Evolutionary conservation across 75 land plant genomes (phyloP), one percentile per base, ranked within the genome.

Genomic region (Sequoia sempervirens): DNA sequence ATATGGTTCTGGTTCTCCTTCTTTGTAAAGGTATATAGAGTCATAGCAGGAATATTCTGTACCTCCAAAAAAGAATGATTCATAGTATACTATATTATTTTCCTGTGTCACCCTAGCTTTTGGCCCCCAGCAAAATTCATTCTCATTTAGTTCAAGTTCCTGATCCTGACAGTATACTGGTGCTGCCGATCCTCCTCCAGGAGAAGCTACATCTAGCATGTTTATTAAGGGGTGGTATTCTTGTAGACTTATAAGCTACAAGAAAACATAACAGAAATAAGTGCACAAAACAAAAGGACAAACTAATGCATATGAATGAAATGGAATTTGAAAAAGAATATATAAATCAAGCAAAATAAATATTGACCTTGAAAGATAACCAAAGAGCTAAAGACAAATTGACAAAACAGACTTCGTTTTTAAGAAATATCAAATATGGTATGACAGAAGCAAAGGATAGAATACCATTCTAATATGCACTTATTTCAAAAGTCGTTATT

Each of bases 41-140:
- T 94, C 96, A 81, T 89, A 90, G 4, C 89, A 88, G 6, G 61
- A 32, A 83, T 93, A 94, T 37, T 90, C 89, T 23, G 72, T 83
- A n/a, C 88, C 93, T 86, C 90, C 93, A 82, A 87, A 89, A 11
- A 81, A 87, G 84, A 94, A 94, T 15, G 96, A 94, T 32, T 88
- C 85, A 80, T 94, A 94, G 58, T 89, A 89, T 34, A 86, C 89
- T 26, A 85, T 78, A 13, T 79, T 82, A 83, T 85, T 93, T 17
- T 40, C 82, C 84, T 83, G 26, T 40, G 74, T 83, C 91, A 23
- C 7, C n/a, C n/a, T 61, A 23, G 86, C 84, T 80, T 85, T 90
- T 54, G 81, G 84, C 5, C 92, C 93, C 95, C 93, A 93, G 40
- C 79, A 61, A 84, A 91, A 91, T 82, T 90, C 75, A 41, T 61